A percentile compares a stretch with the other conserved stretches of the same genome.
These are phyloP conservation scores for Ganoderma sinense DNA, from an alignment of 1,284 basidiomycete species.

Conservation along the genomic window DNA sequence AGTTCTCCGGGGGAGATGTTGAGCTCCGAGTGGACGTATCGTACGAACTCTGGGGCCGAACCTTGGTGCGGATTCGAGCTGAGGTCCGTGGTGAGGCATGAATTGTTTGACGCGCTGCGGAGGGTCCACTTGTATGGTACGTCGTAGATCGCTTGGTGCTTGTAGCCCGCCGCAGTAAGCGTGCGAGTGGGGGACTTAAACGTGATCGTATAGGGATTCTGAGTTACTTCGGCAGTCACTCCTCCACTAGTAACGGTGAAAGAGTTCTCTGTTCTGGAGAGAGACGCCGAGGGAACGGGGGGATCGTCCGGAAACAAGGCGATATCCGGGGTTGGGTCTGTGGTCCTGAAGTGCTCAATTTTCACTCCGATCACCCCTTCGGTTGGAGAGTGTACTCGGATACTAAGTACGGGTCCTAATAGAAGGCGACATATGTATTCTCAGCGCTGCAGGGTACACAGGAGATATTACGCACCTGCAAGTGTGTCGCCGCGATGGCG, in stretches of 20 bases:
- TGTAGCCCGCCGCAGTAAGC: conserved; percentile 63
- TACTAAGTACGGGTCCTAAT: conserved; percentile 62
- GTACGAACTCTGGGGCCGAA: conserved; percentile 52
- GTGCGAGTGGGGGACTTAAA: conserved; percentile 60
- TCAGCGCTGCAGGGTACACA: conserved; percentile 13
- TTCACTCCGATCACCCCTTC: conserved; percentile 72
- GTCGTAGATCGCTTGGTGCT: conserved; percentile 71
- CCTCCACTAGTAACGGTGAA: conserved; percentile 53
- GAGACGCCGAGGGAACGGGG: conserved; percentile 50
- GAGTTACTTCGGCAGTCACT: conserved; percentile 59
- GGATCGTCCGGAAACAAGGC: conserved; percentile 70
- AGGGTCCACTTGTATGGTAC: conserved; percentile 70
- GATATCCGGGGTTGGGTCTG: conserved; percentile 56
- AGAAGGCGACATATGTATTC: conserved; percentile 20
- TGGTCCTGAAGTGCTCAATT: conserved; percentile 65
- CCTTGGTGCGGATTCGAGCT: conserved; percentile 63
- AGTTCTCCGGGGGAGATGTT: conserved; percentile 75
- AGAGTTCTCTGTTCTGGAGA: conserved; percentile 46
- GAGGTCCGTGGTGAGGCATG: conserved; percentile 63
- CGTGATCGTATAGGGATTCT: conserved; percentile 67
- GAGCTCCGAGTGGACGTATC: conserved; percentile 74
- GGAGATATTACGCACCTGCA: conserved; percentile 51
- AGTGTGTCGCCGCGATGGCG: conserved; percentile 75
- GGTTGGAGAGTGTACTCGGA: conserved; percentile 69
- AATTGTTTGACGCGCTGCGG: conserved; percentile 64